Evolutionary conservation across 75 land plant genomes (phyloP).

Genomic region (Selaginella moellendorffii): DNA sequence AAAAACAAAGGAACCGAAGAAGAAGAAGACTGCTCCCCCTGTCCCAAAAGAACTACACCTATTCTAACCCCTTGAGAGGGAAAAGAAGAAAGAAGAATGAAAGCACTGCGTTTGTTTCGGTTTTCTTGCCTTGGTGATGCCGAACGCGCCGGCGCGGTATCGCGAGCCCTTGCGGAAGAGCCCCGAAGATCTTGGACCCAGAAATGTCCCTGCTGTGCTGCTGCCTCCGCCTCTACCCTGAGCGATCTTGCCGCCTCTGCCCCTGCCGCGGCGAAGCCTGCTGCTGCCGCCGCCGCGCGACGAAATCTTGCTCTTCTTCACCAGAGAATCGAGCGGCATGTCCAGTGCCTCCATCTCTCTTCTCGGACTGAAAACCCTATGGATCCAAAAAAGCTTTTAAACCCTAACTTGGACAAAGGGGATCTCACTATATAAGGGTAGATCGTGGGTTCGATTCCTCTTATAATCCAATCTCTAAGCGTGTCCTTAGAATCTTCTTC

Average conservation of each 20-base stretch:
- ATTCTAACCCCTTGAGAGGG: too few relatives aligned
- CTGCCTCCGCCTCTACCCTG: slow-evolving; percentile 19
- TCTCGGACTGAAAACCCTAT: neutral
- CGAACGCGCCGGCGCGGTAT: slow-evolving; percentile 26
- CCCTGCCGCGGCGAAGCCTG: slow-evolving; percentile 17
- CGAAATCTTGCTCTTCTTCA: slow-evolving; percentile 62
- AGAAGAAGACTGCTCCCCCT: too few relatives aligned
- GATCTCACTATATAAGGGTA: too few relatives aligned
- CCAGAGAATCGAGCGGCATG: slow-evolving; percentile 81
- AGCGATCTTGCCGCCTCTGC: slow-evolving; percentile 20
- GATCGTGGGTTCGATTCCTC: too few relatives aligned
- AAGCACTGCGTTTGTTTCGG: too few relatives aligned
- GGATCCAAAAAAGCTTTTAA: neutral
- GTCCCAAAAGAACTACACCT: too few relatives aligned
- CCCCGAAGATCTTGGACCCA: slow-evolving; percentile 21
- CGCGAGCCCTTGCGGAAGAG: slow-evolving; percentile 41
- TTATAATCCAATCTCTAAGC: too few relatives aligned
- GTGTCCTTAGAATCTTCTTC: too few relatives aligned
- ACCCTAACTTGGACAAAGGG: too few relatives aligned
- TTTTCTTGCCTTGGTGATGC: slow-evolving; percentile 39
- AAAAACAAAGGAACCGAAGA: too few relatives aligned
- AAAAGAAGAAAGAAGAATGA: too few relatives aligned
- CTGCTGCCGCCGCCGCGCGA: slow-evolving; percentile 27
- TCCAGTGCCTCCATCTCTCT: slow-evolving; percentile 24
- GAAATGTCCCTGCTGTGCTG: slow-evolving; percentile 17